Conservation (phyloP, 2,329 filamentous ascomycete species). For the Cadophora sp. region DNA sequence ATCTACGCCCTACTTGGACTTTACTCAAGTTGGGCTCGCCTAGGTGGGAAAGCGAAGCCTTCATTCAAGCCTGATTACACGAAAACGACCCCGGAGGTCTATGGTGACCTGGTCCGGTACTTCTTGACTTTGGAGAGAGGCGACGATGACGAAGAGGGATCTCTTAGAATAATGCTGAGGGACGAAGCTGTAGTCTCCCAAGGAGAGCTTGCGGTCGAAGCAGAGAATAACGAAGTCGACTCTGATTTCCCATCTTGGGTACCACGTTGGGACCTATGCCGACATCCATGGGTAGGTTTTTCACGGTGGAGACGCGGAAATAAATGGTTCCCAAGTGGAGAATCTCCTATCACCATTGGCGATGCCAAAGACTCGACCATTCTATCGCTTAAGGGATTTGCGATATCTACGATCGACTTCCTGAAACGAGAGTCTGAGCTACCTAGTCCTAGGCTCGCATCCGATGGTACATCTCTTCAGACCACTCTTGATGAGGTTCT, state of each 20-base stretch:
- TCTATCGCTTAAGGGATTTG: slow-evolving; percentile 7
- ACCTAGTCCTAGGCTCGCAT: background rate
- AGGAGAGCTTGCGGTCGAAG: background rate
- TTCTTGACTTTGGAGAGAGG: background rate
- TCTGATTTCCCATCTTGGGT: slow-evolving; percentile 13
- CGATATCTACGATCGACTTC: background rate
- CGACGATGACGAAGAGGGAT: background rate
- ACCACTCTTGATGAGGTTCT: background rate
- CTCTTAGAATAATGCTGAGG: slow-evolving; percentile 10
- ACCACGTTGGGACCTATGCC: background rate
- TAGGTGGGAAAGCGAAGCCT: background rate
- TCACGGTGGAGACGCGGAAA: too few species aligned
- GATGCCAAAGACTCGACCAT: background rate
- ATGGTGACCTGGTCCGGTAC: slow-evolving; percentile 9
- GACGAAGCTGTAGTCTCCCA: background rate
- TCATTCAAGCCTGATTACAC: slow-evolving; percentile 10
- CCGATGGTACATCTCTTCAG: background rate
- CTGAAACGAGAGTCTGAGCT: background rate
- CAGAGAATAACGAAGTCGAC: background rate
- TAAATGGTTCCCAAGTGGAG: slow-evolving; percentile 1
- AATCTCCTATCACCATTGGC: background rate
- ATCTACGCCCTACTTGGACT: slow-evolving; percentile 6
- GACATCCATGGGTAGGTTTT: background rate
- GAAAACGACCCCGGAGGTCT: background rate
- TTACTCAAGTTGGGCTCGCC: background rate